Evolutionary conservation across 2,329 filamentous ascomycete species (phyloP).

Genomic region (Purpureocillium lavendulum): DNA sequence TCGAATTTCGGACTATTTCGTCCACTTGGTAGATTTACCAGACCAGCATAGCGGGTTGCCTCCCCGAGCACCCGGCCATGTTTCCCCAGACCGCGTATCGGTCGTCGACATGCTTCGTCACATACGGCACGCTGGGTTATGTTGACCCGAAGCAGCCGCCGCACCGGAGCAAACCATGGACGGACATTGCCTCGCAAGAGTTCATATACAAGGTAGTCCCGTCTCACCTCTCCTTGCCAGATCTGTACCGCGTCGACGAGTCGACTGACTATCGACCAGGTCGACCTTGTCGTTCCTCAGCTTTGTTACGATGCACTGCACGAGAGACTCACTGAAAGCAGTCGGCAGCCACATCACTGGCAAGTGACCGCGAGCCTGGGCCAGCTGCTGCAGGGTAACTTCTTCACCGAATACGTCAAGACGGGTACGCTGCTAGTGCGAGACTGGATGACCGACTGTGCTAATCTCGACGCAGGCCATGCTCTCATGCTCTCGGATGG

Average conservation of each 20-base stretch:
- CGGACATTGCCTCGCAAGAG: slow-evolving; percentile 52
- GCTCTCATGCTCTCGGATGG: slow-evolving; percentile 80
- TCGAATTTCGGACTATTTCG: too few species aligned
- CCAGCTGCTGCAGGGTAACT: slow-evolving; percentile 63
- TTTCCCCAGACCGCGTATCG: slow-evolving; percentile 43
- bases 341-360: slow-evolving; percentile 43
- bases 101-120: slow-evolving; percentile 64
- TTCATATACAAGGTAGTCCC: slow-evolving; percentile 58
- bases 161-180: slow-evolving; percentile 68
- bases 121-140: slow-evolving; percentile 59
- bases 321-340: slow-evolving; percentile 36
- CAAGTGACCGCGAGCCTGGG: slow-evolving; percentile 65
- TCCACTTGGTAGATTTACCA: too few species aligned
- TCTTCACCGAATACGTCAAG: slow-evolving; percentile 83
- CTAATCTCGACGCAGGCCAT: slow-evolving; percentile 45
- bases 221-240: slow-evolving; percentile 1
- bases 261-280: slow-evolving; percentile 24
- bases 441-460: background rate
- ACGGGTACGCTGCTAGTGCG: slow-evolving; percentile 40
- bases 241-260: too few species aligned
- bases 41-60: too few species aligned
- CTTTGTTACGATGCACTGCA: slow-evolving; percentile 48
- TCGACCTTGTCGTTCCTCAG: slow-evolving; percentile 66
- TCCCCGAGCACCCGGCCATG: slow-evolving; percentile 24
- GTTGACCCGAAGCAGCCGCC: slow-evolving; percentile 64